These are phyloP conservation scores for Hortaea sp. DNA, from an alignment of 2,329 filamentous ascomycete genomes.

Conservation along the genomic window DNA sequence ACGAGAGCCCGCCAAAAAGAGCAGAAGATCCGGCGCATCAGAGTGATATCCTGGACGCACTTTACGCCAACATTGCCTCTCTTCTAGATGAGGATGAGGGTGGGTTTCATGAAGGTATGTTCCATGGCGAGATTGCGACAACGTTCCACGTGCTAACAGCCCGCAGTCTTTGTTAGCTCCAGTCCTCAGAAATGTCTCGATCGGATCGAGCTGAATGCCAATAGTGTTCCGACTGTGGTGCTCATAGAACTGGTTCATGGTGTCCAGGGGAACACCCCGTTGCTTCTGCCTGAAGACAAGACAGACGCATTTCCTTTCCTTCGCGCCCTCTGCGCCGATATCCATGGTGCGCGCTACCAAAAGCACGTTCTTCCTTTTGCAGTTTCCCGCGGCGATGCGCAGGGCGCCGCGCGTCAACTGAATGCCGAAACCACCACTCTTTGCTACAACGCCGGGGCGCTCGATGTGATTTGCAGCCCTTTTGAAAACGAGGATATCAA, in stretches of 20 bases:
- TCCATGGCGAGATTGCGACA: neutral
- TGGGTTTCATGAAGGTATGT: constrained; percentile 22
- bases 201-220: constrained; percentile 16
- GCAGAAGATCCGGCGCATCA: constrained; percentile 3
- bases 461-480: constrained; percentile 76
- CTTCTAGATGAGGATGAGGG: constrained; percentile 24
- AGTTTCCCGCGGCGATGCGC: constrained; percentile 7
- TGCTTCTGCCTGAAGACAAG: constrained; percentile 2
- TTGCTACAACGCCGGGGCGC: constrained; percentile 76
- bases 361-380: constrained; percentile 22
- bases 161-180: constrained; percentile 22
- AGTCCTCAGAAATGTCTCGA: constrained; percentile 15
- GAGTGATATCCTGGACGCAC: constrained; percentile 7
- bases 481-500: constrained; percentile 50
- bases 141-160: constrained; percentile 5
- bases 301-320: constrained; percentile 12
- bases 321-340: constrained; percentile 14
- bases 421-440: constrained; percentile 19
- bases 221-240: constrained; percentile 15
- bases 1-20: constrained; percentile 7
- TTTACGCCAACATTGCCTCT: constrained; percentile 19
- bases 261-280: constrained; percentile 2
- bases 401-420: constrained; percentile 4
- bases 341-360: constrained; percentile 16
- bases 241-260: constrained; percentile 15